phyloP scores from a whole-genome alignment of 495 filamentous ascomycete genomes.

The Choiromyces venosus region DNA sequence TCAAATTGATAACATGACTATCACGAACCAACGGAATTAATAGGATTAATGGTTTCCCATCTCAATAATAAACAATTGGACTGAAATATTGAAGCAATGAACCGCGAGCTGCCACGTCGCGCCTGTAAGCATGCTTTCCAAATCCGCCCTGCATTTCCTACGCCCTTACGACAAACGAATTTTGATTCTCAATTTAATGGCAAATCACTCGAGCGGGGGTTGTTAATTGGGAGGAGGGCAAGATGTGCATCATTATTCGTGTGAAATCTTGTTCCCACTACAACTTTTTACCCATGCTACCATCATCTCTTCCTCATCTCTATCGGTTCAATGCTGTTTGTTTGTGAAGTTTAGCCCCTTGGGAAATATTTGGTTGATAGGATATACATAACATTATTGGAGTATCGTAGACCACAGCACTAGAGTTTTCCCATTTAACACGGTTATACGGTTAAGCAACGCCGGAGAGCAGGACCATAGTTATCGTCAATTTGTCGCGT shows the following conservation, averaged over 20 bases:
- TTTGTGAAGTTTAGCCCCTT: neutral
- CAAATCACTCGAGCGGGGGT: neutral
- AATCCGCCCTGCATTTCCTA: neutral
- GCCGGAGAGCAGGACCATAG: neutral
- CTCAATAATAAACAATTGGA: neutral
- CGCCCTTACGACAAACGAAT: neutral
- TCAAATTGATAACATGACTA: neutral
- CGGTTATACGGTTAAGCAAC: neutral
- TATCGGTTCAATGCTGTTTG: neutral
- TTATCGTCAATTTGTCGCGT: neutral
- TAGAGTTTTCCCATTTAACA: neutral
- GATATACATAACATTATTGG: neutral
- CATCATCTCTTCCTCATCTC: slow-evolving; percentile 1
- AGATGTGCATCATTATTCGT: neutral
- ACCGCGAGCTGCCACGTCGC: neutral
- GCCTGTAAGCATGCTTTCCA: neutral
- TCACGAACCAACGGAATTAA: neutral
- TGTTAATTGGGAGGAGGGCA: neutral
- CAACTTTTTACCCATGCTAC: neutral
- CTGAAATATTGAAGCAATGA: neutral
- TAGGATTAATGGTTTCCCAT: neutral
- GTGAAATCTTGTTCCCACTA: neutral
- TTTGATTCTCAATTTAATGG: neutral
- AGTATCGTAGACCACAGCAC: neutral
- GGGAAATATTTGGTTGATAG: neutral